Evolutionary conservation across 129 eudicot species (phyloP), one percentile per base, ranked within the genome.

Genomic region (Flaveria sonorensis): DNA sequence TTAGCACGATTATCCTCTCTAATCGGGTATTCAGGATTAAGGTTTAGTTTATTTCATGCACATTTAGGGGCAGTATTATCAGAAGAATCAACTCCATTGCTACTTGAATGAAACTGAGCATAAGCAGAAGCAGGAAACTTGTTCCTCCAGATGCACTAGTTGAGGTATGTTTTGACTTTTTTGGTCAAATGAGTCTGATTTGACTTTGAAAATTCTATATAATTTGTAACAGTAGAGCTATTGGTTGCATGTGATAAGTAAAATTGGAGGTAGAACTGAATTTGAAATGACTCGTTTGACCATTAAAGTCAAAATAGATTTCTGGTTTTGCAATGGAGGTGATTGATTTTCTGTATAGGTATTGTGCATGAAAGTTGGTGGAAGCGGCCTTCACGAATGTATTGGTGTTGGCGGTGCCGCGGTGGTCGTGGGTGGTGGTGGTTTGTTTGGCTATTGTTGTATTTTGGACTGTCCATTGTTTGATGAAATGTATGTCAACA

Each of bases 111-210:
- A 50, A 72, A 72, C 56, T 21, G 68, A 63, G 68, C 71, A 81
- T 74, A 60, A 65, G 46, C 51, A 67, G 42, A 73, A 81, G 84
- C 71, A 74, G 71, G 76, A 81, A 73, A 73, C 50, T 10, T 73
- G 62, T 69, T 32, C 40, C 68, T 69, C 63, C 62, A 59, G 32
- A 69, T 69, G 76, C 82, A 78, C 71, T 16, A 40, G 9, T 16
- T 12, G 51, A 80, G 78, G 79, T 80, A 72, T 73, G 74, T 55
- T 80, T 73, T 73, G 75, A 80, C 73, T 80, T 80, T 80, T 80
- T 16, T 13, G 62, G 75, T 80, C 83, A 80, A 80, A 80, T 70
- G 62, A 47, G 75, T 26, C 13, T 16, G 19, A 53, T 24, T 11
- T 73, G 69, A 23, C 20, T 64, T 11, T 66, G 23, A 32, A 66